A percentile compares a stretch with the other conserved stretches of the same genome.
These are phyloP conservation scores for Zygotorulaspora chibaensis DNA, from an alignment of 805 yeast species.

Conservation along the genomic window DNA sequence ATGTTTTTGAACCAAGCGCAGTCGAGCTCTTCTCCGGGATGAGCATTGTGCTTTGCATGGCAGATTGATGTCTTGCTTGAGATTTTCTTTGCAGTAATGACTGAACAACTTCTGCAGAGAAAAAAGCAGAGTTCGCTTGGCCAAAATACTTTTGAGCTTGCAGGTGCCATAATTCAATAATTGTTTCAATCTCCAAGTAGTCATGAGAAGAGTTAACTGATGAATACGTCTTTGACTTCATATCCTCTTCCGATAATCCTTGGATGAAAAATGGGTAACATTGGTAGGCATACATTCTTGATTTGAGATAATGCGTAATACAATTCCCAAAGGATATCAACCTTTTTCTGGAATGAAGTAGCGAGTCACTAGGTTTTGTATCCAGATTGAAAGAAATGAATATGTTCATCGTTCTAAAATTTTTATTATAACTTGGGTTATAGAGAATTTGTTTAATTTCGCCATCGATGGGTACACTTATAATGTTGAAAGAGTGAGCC, in stretches of 20 bases:
- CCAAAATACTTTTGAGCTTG: constrained; percentile 23
- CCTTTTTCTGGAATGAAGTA: constrained; percentile 20
- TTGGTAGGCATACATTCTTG: constrained; percentile 21
- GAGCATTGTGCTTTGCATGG: constrained; percentile 8
- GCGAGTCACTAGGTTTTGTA: constrained; percentile 19
- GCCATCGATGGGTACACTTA: constrained; percentile 23
- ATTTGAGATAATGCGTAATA: constrained; percentile 18
- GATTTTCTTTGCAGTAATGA: constrained; percentile 20
- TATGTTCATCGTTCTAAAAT: constrained; percentile 23
- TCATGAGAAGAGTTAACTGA: constrained; percentile 15
- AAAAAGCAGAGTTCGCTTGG: constrained; percentile 27
- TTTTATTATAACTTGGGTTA: constrained; percentile 25
- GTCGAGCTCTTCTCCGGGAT: constrained; percentile 10
- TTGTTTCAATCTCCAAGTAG: constrained; percentile 22
- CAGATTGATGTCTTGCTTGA: constrained; percentile 10
- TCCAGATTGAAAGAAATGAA: constrained; percentile 28
- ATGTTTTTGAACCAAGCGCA: constrained; percentile 4
- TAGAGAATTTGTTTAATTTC: constrained; percentile 24
- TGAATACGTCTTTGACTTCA: constrained; percentile 11
- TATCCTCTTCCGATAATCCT: constrained; percentile 8
- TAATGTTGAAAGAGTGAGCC: constrained; percentile 22
- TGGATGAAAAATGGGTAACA: constrained; percentile 18
- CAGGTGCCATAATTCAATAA: constrained; percentile 26
- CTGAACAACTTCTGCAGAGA: constrained; percentile 26
- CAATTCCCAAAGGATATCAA: constrained; percentile 22